These are phyloP conservation scores for Artemisia tridentata DNA, from an alignment of 129 eudicot species.

Conservation along the genomic window DNA sequence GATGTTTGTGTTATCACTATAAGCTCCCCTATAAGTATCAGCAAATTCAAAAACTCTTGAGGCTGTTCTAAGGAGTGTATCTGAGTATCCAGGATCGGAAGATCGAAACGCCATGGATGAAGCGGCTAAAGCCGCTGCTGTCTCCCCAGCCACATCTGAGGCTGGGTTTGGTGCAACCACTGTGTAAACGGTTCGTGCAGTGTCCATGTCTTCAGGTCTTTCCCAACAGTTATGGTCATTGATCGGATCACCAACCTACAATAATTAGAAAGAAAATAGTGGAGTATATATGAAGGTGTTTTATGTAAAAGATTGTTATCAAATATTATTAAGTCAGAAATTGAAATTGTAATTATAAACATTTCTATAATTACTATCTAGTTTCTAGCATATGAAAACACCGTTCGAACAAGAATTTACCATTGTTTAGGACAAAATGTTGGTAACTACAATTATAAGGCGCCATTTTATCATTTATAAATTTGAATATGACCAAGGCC, in stretches of 20 bases:
- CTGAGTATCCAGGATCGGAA: slow-evolving; percentile 75
- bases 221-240: slow-evolving; percentile 95
- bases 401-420: no score
- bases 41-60: slow-evolving; percentile 65
- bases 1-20: slow-evolving; percentile 75
- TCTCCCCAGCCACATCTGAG: slow-evolving; percentile 92
- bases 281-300: not conserved
- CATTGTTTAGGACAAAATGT: no score
- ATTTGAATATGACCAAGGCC: no score
- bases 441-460: no score
- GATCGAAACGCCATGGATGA: slow-evolving; percentile 82
- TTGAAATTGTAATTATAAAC: no score
- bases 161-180: slow-evolving; percentile 87
- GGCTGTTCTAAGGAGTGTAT: slow-evolving; percentile 66
- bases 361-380: no score
- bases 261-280: not conserved
- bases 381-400: no score
- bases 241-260: slow-evolving; percentile 79
- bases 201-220: slow-evolving; percentile 99
- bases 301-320: no score
- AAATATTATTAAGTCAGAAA: no score
- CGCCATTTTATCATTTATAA: no score
- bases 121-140: slow-evolving; percentile 95
- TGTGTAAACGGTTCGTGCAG: slow-evolving; percentile 64
- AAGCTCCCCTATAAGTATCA: slow-evolving; percentile 79